Base-by-base conservation (phyloP, 1,139 yeast species). In the Candida sojae region DNA sequence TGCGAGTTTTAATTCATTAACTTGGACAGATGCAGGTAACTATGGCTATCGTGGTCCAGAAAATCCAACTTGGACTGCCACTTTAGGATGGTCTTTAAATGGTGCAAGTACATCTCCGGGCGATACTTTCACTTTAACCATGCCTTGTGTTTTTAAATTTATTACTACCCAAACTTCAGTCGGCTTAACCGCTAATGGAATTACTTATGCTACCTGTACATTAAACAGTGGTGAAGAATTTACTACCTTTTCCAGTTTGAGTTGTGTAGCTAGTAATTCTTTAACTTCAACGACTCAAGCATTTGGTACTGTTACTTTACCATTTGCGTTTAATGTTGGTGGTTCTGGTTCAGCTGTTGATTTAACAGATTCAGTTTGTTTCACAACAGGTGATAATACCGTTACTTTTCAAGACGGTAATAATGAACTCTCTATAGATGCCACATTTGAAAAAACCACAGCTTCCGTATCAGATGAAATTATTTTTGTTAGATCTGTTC, bases 81-180 rank as follows among this genome's bases (percentile, higher is more conserved):
- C 55, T 0, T 43, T 67, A 7, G 48, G 49, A 1, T 69, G 73
- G 73, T 25, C 46, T 3, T 51, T 69, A 11, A 48, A 51, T 17
- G 63, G 64, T 11, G 21, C 54, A 2, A 42, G 51, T 1, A 58
- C 58, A 1, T 31, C 40, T 8, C 34, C 64, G 1, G 68, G 68
- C 4, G 70, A 66, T 50, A 65, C 68, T 2, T 65, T 66, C 51
- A 46, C 55, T 2, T 59, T 66, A 44, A 44, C 39, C n/a, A 53
- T 66, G 53, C 67, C 67, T 1, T 56, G 65, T 53, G 68, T 62
- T 5, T 64, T 53, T 50, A 61, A 60, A 44, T 60, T 63, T 41
- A 59, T 53, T 17, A 17, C 21, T 17, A 17, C 21, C 21, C n/a
- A n/a, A 17, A 23, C 48, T 5, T 35, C 55, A 4, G 34, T 62